Percentiles rank a stretch among this genome's conserved stretches.
Evolutionary conservation across 1,139 yeast species (phyloP).

Genomic region (Nadsonia commutata): DNA sequence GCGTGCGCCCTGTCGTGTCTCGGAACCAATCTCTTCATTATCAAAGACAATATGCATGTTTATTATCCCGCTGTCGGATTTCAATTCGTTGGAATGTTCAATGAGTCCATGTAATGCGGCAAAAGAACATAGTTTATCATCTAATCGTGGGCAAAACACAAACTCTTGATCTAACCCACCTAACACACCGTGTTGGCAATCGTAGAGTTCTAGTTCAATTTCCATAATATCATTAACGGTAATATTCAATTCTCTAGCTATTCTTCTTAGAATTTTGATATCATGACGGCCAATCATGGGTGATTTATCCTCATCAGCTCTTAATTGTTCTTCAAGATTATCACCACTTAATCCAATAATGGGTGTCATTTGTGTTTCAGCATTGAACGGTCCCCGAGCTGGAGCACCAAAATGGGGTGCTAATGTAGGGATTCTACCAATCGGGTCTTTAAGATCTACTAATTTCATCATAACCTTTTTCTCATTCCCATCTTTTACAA

Average conservation of each 20-base stretch:
- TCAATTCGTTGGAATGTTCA: slow-evolving; percentile 19
- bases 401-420: slow-evolving; percentile 79
- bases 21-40: slow-evolving; percentile 85
- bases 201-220: slow-evolving; percentile 67
- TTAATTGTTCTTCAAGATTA: slow-evolving; percentile 9
- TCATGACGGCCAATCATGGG: slow-evolving; percentile 56
- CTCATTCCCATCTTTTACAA: slow-evolving; percentile 32
- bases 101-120: slow-evolving; percentile 54
- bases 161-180: slow-evolving; percentile 83
- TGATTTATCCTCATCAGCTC: slow-evolving; percentile 33
- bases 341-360: slow-evolving; percentile 41
- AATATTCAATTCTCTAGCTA: slow-evolving; percentile 48
- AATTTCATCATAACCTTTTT: slow-evolving; percentile 39
- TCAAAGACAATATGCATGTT: slow-evolving; percentile 70
- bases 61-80: slow-evolving; percentile 36
- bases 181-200: slow-evolving; percentile 59
- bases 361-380: slow-evolving; percentile 72
- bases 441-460: slow-evolving; percentile 61
- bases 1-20: slow-evolving; percentile 86
- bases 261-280: slow-evolving; percentile 46
- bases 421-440: slow-evolving; percentile 75
- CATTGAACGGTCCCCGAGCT: slow-evolving; percentile 60
- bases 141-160: slow-evolving; percentile 74
- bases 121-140: slow-evolving; percentile 74
- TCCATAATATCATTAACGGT: slow-evolving; percentile 48